phyloP scores from a whole-genome alignment of 495 filamentous ascomycete species.

The Aspergillus ellipticus region DNA sequence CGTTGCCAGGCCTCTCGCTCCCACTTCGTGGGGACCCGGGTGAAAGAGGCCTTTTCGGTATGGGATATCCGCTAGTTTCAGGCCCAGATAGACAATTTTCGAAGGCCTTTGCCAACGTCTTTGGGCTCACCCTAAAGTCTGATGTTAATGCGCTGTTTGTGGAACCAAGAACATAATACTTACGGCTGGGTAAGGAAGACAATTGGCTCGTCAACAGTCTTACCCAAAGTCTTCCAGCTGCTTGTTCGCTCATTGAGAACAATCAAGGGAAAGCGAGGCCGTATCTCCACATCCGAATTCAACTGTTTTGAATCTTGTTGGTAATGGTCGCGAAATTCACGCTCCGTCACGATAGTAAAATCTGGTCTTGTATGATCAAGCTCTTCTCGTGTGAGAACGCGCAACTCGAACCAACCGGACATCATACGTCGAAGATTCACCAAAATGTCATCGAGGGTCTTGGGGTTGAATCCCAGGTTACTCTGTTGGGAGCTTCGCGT shows the following conservation, averaged over 20 bases:
- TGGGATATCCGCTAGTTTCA: neutral
- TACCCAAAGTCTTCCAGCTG: conserved; percentile 18
- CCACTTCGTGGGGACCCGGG: neutral
- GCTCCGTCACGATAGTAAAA: conserved; percentile 22
- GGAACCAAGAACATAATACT: conserved; percentile 4
- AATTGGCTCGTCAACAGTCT: conserved; percentile 13
- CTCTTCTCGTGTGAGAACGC: conserved; percentile 28
- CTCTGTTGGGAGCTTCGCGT: conserved; percentile 14
- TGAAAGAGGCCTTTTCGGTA: neutral
- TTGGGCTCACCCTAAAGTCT: conserved; percentile 23
- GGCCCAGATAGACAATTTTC: conserved; percentile 14
- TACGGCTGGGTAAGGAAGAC: conserved; percentile 25
- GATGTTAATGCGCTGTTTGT: neutral
- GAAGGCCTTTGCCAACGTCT: conserved; percentile 19
- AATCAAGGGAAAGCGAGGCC: conserved; percentile 18
- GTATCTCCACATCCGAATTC: conserved; percentile 1
- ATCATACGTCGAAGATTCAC: conserved; percentile 20
- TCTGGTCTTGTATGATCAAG: conserved; percentile 11
- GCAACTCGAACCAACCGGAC: conserved; percentile 31
- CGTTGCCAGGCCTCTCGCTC: too few relatives aligned
- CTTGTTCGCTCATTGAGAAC: conserved; percentile 18
- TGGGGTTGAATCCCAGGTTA: conserved; percentile 11
- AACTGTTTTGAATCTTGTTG: neutral
- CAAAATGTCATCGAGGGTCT: conserved; percentile 16
- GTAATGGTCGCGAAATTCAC: conserved; percentile 18